Evolutionary conservation across 441 rosid genomes (phyloP).

Genomic region (Gossypium trilobum): DNA sequence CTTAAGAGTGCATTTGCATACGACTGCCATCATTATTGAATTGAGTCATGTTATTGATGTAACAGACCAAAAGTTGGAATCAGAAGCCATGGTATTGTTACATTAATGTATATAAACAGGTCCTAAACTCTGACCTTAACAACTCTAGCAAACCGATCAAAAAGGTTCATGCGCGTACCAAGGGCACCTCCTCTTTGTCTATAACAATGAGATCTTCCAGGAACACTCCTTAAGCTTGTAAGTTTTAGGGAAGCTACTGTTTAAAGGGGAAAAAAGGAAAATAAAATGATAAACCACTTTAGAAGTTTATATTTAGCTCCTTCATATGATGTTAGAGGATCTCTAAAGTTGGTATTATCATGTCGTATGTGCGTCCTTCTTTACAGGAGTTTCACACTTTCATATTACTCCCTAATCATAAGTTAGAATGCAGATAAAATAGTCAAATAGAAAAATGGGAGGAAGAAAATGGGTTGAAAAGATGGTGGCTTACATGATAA

Average conservation of each 20-base stretch:
- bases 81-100: background rate
- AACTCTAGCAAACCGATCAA: constrained; percentile 82
- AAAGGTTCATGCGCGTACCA: constrained; percentile 68
- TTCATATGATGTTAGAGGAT: background rate
- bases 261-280: background rate
- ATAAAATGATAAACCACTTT: background rate
- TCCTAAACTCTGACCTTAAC: constrained; percentile 51
- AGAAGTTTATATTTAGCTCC: background rate
- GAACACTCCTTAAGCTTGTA: constrained; percentile 25
- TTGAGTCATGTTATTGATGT: background rate
- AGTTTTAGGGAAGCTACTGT: constrained; percentile 37
- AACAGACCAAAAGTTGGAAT: background rate
- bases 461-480: background rate
- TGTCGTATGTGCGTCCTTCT: background rate
- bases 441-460: background rate
- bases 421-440: background rate
- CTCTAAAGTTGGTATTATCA: background rate
- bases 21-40: constrained; percentile 40
- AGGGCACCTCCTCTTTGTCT: constrained; percentile 51
- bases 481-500: background rate
- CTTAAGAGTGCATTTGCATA: constrained; percentile 87
- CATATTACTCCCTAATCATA: background rate
- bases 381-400: background rate
- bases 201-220: constrained; percentile 24
- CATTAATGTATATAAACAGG: background rate